Base-by-base conservation (phyloP, 768 basidiomycete genomes). In the Boletus coccyginus region DNA sequence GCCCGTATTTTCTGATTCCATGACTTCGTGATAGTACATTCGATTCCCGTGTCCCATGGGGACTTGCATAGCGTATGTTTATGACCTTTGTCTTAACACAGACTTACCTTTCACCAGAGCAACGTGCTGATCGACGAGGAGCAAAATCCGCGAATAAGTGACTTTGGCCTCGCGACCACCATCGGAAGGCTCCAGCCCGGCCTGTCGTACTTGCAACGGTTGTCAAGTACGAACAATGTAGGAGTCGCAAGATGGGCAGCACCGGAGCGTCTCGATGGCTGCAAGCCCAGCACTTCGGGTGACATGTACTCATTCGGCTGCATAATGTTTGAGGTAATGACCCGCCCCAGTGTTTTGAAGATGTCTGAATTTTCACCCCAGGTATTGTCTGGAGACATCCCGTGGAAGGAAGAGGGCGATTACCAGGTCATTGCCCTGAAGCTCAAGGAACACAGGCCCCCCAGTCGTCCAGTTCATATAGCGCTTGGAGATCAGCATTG, bases 291-390 rank as follows among this genome's bases (percentile, higher is more conserved):
- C 1, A 7, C 42, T 3, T 46, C 44, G 0, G 52, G 36, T 7
- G 55, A 56, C 8, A 41, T 58, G 2, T 58, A 57, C 8, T 56
- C 53, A 1, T 56, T 56, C 0, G 47, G 55, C 0, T 57, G 55
- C 13, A 10, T 42, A 11, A 58, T 50, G 43, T 46, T 46, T 3
- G 49, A 57, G 49, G 57, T 58, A 38, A 38, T 0, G 6, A 36
- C 24, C 27, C 17, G 2, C 11, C 3, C 5, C 1, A 1, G 12
- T 38, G 17, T 35, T 3, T 27, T 11, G 35, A 8, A 7, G 1
- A 33, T 8, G 1, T 3, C 24, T 21, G 1, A 45, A 3, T 7
- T 31, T 35, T 24, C 12, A 8, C 2, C 2, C 0, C 6, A 58
- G 54, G 55, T 56, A 11, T 7, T 56, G 5, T 58, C 48, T 9